Conservation (phyloP, 345 rosid species). For the Lumnitzera littorea region DNA sequence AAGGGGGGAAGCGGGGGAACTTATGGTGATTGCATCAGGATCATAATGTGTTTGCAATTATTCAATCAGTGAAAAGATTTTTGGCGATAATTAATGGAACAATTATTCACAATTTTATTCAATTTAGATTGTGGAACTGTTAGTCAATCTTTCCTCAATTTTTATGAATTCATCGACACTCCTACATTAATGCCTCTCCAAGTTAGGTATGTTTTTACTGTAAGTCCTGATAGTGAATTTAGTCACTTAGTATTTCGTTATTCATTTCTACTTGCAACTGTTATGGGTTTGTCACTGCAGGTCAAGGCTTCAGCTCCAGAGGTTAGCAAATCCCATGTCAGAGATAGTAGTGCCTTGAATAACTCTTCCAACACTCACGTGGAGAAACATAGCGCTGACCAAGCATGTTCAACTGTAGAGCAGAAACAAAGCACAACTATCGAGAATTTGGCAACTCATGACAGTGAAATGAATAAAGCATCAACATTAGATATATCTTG, state of each 20-base stretch:
- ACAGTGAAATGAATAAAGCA: constrained; percentile 26
- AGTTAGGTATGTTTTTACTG: no score
- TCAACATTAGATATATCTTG: constrained; percentile 32
- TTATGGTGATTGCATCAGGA: not conserved
- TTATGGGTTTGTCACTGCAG: constrained; percentile 28
- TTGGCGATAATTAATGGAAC: not conserved
- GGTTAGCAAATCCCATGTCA: constrained; percentile 28
- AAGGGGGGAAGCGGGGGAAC: no score
- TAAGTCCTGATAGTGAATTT: not conserved
- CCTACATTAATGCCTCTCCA: no score
- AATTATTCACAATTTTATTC: not conserved
- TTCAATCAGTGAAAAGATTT: not conserved
- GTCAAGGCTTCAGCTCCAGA: constrained; percentile 45
- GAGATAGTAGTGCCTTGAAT: constrained; percentile 28
- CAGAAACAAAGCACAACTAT: constrained; percentile 29
- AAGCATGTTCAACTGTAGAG: constrained; percentile 25
- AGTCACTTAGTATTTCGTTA: not conserved
- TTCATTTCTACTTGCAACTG: not conserved
- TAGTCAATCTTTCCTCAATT: not conserved
- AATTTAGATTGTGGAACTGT: no score
- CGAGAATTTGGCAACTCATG: constrained; percentile 18
- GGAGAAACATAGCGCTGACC: constrained; percentile 26
- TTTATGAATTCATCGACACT: not conserved
- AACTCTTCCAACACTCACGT: constrained; percentile 29
- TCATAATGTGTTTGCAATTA: not conserved